Conservation (phyloP, 2,329 filamentous ascomycete species). For the Clarireedia sp. region DNA sequence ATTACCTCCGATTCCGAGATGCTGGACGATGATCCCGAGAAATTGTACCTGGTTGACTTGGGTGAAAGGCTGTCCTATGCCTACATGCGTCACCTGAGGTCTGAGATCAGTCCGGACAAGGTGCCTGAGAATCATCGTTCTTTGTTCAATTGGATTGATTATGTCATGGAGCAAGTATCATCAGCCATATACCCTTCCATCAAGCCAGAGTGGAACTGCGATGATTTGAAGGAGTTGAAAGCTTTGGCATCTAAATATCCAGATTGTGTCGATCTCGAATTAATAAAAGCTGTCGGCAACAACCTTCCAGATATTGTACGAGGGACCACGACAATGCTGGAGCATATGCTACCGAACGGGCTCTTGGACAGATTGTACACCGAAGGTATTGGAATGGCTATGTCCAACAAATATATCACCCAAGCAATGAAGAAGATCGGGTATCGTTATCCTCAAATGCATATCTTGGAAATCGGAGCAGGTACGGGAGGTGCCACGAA, state of each 20-base stretch:
- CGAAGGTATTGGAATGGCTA: constrained; percentile 12
- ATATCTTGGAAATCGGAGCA: constrained; percentile 7
- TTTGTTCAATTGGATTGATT: constrained; percentile 7
- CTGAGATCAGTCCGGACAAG: neutral
- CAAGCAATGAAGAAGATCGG: constrained; percentile 10
- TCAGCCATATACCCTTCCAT: constrained; percentile 12
- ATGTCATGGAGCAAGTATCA: constrained; percentile 12
- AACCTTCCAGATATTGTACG: constrained; percentile 16
- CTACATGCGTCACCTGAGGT: constrained; percentile 1
- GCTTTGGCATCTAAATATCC: constrained; percentile 1
- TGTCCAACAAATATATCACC: neutral
- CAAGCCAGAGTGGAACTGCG: constrained; percentile 14
- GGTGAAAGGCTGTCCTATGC: constrained; percentile 9
- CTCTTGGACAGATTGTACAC: constrained; percentile 19
- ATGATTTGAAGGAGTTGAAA: constrained; percentile 7
- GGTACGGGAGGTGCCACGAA: constrained; percentile 1
- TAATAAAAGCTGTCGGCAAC: constrained; percentile 16
- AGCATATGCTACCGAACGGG: constrained; percentile 17
- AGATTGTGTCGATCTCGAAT: constrained; percentile 12
- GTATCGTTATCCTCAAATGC: constrained; percentile 27
- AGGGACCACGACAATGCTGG: constrained; percentile 17
- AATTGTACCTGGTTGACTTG: constrained; percentile 10
- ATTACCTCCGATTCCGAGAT: constrained; percentile 9
- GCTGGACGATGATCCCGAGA: constrained; percentile 10
- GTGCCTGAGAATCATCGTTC: constrained; percentile 3